Base-by-base conservation (phyloP, 75 land plant genomes). In the Chamaecyparis obtusa region DNA sequence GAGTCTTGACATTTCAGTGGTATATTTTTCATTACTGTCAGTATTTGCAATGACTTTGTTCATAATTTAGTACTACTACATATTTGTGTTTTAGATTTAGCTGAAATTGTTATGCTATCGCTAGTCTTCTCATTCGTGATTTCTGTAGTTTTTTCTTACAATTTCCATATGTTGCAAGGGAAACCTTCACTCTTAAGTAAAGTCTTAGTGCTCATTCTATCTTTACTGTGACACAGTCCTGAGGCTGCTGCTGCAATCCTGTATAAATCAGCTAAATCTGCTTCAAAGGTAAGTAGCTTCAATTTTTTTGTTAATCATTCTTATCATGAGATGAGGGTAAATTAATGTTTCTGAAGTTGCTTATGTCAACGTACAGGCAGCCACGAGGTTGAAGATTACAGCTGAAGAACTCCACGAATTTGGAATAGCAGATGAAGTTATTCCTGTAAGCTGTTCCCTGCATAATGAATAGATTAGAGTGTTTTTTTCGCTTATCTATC, bases 191-290 rank as follows among this genome's bases (percentile, higher is more conserved):
- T 51, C 9, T 15, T 86, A 9, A 13, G 19, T 16, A 67, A 7
- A 84, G 5, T 43, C 48, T 77, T 71, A 67, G 41, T 85, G 9
- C 13, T n/a, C 27, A 13, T 71, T 24, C 76, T 19, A 64, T 41
- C 46, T 41, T 30, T 64, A 32, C 55, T 5, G 43, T 39, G 30
- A 32, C 76, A 57, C 90, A 96, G 98, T 83, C 98, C 98, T 24
- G 98, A 96, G 87, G 98, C 98, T 39, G 94, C 97, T 91, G 98
- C 98, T 55, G 98, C 98, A 76, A 96, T 96, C 54, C 90, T 96
- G 71, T 96, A 95, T 94, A 96, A 94, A 87, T 86, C 88, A 76
- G 91, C 98, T 36, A 90, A 93, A 89, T 95, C 91, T 39, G 87
- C 97, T 81, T 96, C 98, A 49, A 93, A 91, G 93, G 98, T 96